Evolutionary conservation across 805 yeast species (phyloP).

Genomic region (Kuraishia ogatae): DNA sequence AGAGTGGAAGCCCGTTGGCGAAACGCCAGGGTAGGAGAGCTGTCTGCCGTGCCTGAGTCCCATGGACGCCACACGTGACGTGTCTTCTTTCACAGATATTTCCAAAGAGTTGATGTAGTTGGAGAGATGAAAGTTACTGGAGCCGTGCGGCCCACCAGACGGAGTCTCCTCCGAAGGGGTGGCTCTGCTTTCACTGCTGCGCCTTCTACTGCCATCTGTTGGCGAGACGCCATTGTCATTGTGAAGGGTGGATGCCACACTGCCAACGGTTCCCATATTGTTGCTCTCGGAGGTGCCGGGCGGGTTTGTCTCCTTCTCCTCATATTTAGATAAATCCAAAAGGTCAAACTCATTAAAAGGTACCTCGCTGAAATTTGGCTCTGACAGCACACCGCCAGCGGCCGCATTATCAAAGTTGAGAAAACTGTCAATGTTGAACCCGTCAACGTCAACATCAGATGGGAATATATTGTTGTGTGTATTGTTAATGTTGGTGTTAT

Average conservation of each 20-base stretch:
- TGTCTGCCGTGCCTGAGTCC: not conserved
- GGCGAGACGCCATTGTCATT: not conserved
- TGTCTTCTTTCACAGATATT: conserved; percentile 19
- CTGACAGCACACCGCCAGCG: not conserved
- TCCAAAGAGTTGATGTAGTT: conserved; percentile 24
- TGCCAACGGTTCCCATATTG: not conserved
- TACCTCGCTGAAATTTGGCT: not conserved
- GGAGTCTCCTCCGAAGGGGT: not conserved
- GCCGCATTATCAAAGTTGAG: conserved; percentile 19
- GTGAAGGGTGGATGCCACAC: not conserved
- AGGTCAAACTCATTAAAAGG: conserved; percentile 14
- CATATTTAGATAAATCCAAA: conserved; percentile 18
- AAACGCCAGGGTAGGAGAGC: not conserved
- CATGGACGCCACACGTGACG: conserved; percentile 3
- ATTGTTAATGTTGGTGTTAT: conserved; percentile 1
- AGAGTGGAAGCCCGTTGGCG: not conserved
- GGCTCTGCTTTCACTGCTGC: not conserved
- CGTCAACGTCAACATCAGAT: conserved; percentile 10
- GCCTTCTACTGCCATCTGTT: not conserved
- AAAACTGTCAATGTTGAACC: conserved; percentile 22
- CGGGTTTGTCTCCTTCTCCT: conserved; percentile 5
- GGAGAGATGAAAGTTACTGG: conserved; percentile 12
- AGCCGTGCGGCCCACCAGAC: not conserved
- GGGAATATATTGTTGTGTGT: conserved; percentile 1
- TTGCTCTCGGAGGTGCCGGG: not conserved